A percentile compares a stretch with the other conserved stretches of the same genome.
Conservation (phyloP, 2,329 filamentous ascomycete genomes). For the Aureobasidium melanogenum region DNA sequence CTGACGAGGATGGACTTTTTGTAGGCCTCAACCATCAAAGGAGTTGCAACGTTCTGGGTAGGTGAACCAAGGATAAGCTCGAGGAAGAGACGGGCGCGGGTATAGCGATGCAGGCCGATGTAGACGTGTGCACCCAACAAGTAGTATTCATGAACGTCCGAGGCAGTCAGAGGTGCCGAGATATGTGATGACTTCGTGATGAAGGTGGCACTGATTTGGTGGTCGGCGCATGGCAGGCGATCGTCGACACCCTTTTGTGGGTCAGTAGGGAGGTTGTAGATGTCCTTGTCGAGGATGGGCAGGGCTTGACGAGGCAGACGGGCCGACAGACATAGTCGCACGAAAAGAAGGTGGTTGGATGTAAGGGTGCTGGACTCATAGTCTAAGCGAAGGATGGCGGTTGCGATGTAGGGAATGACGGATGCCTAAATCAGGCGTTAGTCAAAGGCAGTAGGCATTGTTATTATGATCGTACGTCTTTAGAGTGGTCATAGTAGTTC, state of each 20-base stretch:
- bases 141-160: conserved; percentile 49
- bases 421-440: conserved; percentile 19
- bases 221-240: conserved; percentile 32
- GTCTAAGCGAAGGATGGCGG: conserved; percentile 57
- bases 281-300: conserved; percentile 54
- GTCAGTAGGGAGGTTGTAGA: conserved; percentile 53
- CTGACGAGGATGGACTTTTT: conserved; percentile 81
- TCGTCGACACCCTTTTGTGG: conserved; percentile 28
- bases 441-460: neutral
- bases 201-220: conserved; percentile 43
- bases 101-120: conserved; percentile 34
- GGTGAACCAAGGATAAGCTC: conserved; percentile 56
- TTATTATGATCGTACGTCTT: conserved; percentile 9
- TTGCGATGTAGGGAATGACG: conserved; percentile 30
- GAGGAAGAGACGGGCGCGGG: conserved; percentile 37
- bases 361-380: conserved; percentile 59
- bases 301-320: conserved; percentile 47
- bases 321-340: conserved; percentile 48
- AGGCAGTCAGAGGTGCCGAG: conserved; percentile 43
- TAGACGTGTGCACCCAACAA: conserved; percentile 40
- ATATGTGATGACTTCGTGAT: conserved; percentile 53
- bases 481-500: conserved; percentile 10
- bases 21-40: conserved; percentile 73
- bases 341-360: conserved; percentile 50
- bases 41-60: conserved; percentile 55